Evolutionary conservation across 2,329 filamentous ascomycete species (phyloP), one percentile per base, ranked within the genome.

Genomic region (Clonostachys byssicola): DNA sequence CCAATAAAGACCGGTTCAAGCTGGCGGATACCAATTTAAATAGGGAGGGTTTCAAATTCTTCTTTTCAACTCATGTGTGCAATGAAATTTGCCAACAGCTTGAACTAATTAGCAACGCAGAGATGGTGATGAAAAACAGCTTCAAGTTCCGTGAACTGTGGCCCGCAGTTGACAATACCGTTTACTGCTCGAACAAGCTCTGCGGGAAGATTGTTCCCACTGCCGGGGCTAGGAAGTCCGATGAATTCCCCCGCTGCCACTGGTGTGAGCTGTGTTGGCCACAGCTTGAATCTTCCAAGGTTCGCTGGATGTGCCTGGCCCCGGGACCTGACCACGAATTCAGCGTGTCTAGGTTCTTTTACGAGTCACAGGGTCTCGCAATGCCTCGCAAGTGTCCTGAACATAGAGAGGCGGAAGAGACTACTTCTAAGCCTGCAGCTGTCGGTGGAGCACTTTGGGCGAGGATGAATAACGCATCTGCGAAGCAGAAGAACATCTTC

Each of bases 121-220:
- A 40, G 2, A 60, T 57, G 52, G 48, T 64, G 30, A 34, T 44
- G 2, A 34, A 51, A 1, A 54, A 52, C 17, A 50, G 45, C 0
- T 57, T 54, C 20, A 40, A 51, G 34, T 69, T 66, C 47, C 54
- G 63, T 6, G 52, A 61, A 41, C 42, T 41, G 20, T 68, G 66
- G 66, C 62, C 63, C 3, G 51, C 43, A 35, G 54, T 61, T 17
- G 56, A 55, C 38, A 53, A 54, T 16, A 58, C 55, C 1, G 59
- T 64, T 1, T 69, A 60, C 48, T 71, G 67, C 44, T 63, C 66
- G 6, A 71, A 69, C 52, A 70, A 68, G 47, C 57, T 70, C 17
- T 71, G 67, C 49, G 52, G 63, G 10, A 55, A 53, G 43, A 68
- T 68, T 35, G 44, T 70, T 5, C 53, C 50, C 23, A 45, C 56